phyloP scores from a whole-genome alignment of 192 early-diverging fungal genomes.

The Backusella sp. region DNA sequence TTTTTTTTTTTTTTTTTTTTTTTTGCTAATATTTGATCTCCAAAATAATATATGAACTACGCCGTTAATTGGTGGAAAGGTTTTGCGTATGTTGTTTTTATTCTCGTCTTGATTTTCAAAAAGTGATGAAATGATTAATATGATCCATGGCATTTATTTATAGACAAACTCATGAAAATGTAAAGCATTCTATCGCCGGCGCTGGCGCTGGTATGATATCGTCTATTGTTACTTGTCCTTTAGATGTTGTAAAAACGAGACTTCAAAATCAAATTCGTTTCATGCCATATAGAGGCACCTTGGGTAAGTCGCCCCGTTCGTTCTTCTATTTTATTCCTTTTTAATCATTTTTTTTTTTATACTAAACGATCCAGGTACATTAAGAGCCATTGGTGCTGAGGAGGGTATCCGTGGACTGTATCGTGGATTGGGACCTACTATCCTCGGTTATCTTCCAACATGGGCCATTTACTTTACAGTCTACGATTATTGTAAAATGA shows the following conservation, averaged over 20 bases:
- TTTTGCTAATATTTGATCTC: not conserved
- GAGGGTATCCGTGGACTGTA: conserved; percentile 90
- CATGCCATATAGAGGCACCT: conserved; percentile 55
- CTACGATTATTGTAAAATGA: conserved; percentile 77
- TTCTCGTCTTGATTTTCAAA: too few species aligned
- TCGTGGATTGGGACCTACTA: conserved; percentile 83
- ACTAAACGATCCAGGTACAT: conserved; percentile 41
- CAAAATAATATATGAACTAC: conserved; percentile 13
- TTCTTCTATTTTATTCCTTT: not conserved
- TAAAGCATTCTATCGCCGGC: conserved; percentile 80
- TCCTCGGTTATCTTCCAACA: conserved; percentile 86
- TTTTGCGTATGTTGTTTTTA: conserved; percentile 17
- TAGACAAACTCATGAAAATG: conserved; percentile 47
- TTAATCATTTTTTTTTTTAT: not conserved
- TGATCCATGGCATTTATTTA: not conserved
- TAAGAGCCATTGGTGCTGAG: conserved; percentile 69
- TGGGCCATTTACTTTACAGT: conserved; percentile 93
- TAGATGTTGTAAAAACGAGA: conserved; percentile 94
- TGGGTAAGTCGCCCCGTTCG: conserved; percentile 30
- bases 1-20: not conserved
- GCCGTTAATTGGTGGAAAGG: conserved; percentile 28
- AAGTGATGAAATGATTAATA: not conserved
- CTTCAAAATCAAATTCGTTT: conserved; percentile 80
- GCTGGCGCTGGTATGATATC: conserved; percentile 81
- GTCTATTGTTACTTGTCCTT: conserved; percentile 81